A percentile compares a stretch with the other conserved stretches of the same genome.
Evolutionary conservation across 1,139 yeast species (phyloP).

Genomic region (Sugiyamaella xylanicola): DNA sequence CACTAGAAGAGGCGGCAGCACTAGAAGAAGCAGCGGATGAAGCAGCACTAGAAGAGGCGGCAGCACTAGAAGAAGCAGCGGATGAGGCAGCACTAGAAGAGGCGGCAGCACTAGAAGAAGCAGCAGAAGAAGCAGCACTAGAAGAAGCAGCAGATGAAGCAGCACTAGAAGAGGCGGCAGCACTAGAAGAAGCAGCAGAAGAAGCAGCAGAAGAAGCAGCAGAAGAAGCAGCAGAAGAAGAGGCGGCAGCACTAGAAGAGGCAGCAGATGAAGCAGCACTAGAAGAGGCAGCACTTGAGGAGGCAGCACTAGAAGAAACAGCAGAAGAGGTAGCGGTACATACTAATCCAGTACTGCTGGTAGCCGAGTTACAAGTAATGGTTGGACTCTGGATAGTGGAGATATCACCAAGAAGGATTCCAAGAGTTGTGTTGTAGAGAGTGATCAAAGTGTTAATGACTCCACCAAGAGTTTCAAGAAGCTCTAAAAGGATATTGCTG

Average conservation of each 20-base stretch:
- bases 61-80: neutral
- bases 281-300: conserved; percentile 5
- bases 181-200: conserved; percentile 2
- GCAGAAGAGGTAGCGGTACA: neutral
- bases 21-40: conserved; percentile 10
- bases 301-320: neutral
- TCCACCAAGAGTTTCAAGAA: conserved; percentile 6
- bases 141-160: conserved; percentile 1
- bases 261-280: neutral
- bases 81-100: conserved; percentile 1
- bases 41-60: conserved; percentile 1
- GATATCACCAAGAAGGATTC: neutral
- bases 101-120: conserved; percentile 12
- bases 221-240: conserved; percentile 27
- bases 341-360: neutral
- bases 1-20: conserved; percentile 12
- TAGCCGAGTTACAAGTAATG: neutral
- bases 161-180: neutral
- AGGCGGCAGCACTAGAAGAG: conserved; percentile 1
- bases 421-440: neutral
- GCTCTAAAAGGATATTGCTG: neutral
- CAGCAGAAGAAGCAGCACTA: conserved; percentile 2
- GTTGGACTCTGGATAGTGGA: neutral
- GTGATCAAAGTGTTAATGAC: neutral
- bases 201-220: conserved; percentile 5